Evolutionary conservation across 495 filamentous ascomycete genomes (phyloP), one percentile per base, ranked within the genome.

Genomic region (Bryoglossum gracile): DNA sequence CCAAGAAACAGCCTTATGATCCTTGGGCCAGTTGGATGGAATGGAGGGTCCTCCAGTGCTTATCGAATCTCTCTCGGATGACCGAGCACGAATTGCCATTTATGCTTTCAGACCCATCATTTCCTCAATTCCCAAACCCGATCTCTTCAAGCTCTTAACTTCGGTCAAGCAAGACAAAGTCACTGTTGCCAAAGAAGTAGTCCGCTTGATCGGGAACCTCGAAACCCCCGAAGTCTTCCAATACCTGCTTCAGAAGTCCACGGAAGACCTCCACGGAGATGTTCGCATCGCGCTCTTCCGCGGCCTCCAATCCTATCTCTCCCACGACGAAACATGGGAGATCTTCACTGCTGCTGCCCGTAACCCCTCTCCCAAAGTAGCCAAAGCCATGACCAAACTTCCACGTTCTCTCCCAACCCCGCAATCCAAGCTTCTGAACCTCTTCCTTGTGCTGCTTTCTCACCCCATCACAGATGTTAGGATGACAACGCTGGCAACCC

Each of bases 111-210:
- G 39, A 8, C 9, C 9, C 2, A 34, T 14, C 2, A 26, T 50
- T 8, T 13, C 8, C 2, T 21, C 10, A 13, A 35, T 43, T 6
- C 16, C 48, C 3, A 50, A 50, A 28, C 2, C 25, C 1, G 13
- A 42, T n/a, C 16, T 30, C 11, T 30, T 50, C 3, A 14, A n/a
- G 26, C n/a, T 50, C 11, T 21, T 50, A 8, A 26, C 16, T 17
- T n/a, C 17, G 9, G 48, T 43, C 2, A 35, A 35, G 5, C 25
- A 34, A 4, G 33, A 22, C 9, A 50, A 50, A 17, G 30, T 50
- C 26, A 50, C 48, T 1, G 28, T 50, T 13, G 14, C 24, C 10
- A 50, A 50, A 26, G 48, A 50, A 10, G 43, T 24, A 8, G 8
- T 50, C 2, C 25, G 48, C 2, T 2, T 50, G 8, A 43, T 50